Evolutionary conservation across 1,284 basidiomycete genomes (phyloP).

Genomic region (Coriolopsis trogii): DNA sequence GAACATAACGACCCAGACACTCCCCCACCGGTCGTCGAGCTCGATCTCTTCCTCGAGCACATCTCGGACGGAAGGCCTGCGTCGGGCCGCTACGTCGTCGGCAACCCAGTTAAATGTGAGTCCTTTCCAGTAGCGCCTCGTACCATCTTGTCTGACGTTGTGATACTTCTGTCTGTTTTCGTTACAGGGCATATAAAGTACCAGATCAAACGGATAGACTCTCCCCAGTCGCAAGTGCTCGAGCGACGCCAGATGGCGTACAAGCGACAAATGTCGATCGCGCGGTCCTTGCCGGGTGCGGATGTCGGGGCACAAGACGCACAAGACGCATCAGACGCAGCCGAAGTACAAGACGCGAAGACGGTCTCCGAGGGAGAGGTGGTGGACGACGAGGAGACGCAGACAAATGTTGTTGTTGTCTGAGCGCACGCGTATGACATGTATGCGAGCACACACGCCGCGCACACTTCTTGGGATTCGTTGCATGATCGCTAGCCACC

Average conservation of each 20-base stretch:
- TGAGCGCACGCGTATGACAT: too few relatives aligned
- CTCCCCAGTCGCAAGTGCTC: conserved; percentile 37
- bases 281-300: not conserved
- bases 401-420: too few relatives aligned
- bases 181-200: conserved; percentile 60
- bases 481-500: too few relatives aligned
- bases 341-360: too few relatives aligned
- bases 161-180: not conserved
- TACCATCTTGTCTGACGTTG: not conserved
- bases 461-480: too few relatives aligned
- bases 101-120: not conserved
- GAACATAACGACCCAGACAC: conserved; percentile 43
- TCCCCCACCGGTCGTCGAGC: conserved; percentile 42
- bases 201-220: conserved; percentile 43
- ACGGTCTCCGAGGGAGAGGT: too few relatives aligned
- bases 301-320: not conserved
- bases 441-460: too few relatives aligned
- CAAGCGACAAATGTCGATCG: conserved; percentile 43
- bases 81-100: conserved; percentile 36
- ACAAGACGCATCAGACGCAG: not conserved
- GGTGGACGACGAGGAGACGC: too few relatives aligned
- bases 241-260: conserved; percentile 23
- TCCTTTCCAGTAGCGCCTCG: conserved; percentile 42
- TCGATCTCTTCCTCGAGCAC: conserved; percentile 42
- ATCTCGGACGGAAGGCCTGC: conserved; percentile 37